Evolutionary conservation across 352 stramenopile species (phyloP).

Genomic region (Globisporangium lucens): DNA sequence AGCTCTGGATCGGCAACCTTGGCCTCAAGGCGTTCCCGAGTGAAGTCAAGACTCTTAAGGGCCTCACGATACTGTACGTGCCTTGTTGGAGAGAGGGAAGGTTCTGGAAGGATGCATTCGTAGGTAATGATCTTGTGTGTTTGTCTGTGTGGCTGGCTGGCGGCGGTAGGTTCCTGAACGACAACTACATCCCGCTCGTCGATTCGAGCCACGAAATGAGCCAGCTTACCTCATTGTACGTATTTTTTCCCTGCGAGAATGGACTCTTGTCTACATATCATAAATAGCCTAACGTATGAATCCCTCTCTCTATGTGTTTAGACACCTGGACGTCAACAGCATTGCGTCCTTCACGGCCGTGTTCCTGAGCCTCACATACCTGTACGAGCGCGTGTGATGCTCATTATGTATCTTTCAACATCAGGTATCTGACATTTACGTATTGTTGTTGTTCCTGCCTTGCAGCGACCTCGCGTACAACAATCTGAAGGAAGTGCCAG

Average conservation of each 20-base stretch:
- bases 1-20: background rate
- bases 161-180: background rate
- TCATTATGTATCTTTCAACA: background rate
- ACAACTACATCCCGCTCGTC: slow-evolving; percentile 3
- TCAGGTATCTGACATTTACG: too few species aligned
- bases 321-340: background rate
- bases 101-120: background rate
- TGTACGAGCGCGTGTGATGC: slow-evolving; percentile 1
- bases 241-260: background rate
- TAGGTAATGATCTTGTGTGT: too few species aligned
- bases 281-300: too few species aligned
- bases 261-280: background rate
- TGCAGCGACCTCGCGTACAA: slow-evolving; percentile 9
- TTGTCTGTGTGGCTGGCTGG: too few species aligned
- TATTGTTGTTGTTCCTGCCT: background rate
- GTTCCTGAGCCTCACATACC: slow-evolving; percentile 8
- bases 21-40: background rate
- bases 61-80: slow-evolving; percentile 1
- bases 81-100: background rate
- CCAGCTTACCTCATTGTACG: background rate
- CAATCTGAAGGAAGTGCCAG: background rate
- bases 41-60: background rate
- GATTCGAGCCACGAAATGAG: background rate
- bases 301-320: background rate
- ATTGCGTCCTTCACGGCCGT: slow-evolving; percentile 6